A percentile compares a stretch with the other conserved stretches of the same genome.
Evolutionary conservation across 78 protist genomes (phyloP).

Genomic region (Pelomyxa schiedti): DNA sequence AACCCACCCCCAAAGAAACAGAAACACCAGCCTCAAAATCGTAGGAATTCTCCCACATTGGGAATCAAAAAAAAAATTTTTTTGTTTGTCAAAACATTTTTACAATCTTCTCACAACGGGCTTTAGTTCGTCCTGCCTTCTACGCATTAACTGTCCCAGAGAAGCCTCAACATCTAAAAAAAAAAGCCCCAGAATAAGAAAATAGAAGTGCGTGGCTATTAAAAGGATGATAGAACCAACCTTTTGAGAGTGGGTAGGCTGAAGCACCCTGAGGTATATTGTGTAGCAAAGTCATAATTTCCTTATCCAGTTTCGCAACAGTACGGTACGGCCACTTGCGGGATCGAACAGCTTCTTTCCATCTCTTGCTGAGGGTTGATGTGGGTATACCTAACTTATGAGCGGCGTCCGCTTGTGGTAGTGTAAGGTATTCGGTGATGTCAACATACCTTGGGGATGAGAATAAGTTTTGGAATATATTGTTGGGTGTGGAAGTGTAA

Average conservation of each 20-base stretch:
- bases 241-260: conserved; percentile 2
- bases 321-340: conserved; percentile 58
- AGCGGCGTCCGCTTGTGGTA: conserved; percentile 56
- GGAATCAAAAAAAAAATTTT: no score
- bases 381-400: conserved; percentile 47
- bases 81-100: conserved; percentile 1
- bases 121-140: conserved; percentile 30
- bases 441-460: conserved; percentile 31
- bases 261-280: conserved; percentile 37
- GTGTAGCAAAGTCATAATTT: conserved; percentile 51
- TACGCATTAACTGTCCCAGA: conserved; percentile 8
- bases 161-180: conserved; percentile 12
- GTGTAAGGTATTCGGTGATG: conserved; percentile 42
- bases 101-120: conserved; percentile 43
- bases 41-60: no score
- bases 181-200: no score
- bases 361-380: conserved; percentile 52
- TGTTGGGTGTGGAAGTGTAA: no score
- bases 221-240: no score
- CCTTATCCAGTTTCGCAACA: conserved; percentile 46
- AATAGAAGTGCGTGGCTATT: no score
- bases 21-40: no score
- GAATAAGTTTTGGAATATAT: no score
- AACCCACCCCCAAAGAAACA: no score
- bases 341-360: conserved; percentile 61